phyloP scores from a whole-genome alignment of 2,329 filamentous ascomycete genomes.

The Ceratocystis alfenasii region DNA sequence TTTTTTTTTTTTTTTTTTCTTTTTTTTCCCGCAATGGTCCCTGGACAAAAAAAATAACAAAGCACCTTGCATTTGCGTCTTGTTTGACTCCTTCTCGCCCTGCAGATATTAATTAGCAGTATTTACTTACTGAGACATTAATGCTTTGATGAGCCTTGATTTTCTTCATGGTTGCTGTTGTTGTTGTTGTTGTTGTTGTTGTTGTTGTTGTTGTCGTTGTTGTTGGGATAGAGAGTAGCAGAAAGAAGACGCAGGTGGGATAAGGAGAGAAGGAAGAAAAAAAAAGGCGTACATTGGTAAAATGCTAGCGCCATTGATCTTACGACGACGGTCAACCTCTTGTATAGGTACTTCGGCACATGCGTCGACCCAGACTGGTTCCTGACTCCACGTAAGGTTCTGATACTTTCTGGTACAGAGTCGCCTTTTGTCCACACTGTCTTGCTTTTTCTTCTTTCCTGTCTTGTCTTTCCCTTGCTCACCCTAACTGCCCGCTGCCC shows the following conservation, averaged over 20 bases:
- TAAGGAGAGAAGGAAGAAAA: background rate
- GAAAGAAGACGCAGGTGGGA: background rate
- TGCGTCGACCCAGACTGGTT: background rate
- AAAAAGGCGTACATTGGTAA: background rate
- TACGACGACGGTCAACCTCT: background rate
- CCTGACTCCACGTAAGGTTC: background rate
- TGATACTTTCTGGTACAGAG: background rate
- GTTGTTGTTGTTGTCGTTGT: background rate
- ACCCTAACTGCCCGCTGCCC: background rate
- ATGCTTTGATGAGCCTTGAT: conserved; percentile 1
- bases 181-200: background rate
- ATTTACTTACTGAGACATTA: background rate
- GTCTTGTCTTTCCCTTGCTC: background rate
- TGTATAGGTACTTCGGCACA: background rate
- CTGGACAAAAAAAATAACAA: background rate
- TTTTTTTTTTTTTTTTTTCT: too few relatives aligned
- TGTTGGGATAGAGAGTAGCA: conserved; percentile 2
- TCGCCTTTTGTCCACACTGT: background rate
- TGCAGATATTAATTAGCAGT: background rate
- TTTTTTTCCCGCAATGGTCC: background rate
- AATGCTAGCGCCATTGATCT: background rate
- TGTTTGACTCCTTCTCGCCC: background rate
- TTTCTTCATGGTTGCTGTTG: background rate
- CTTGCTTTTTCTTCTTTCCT: background rate
- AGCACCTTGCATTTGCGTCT: background rate